These are phyloP conservation scores for Lichenothelia convexa DNA, from an alignment of 495 filamentous ascomycete genomes.

Conservation along the genomic window DNA sequence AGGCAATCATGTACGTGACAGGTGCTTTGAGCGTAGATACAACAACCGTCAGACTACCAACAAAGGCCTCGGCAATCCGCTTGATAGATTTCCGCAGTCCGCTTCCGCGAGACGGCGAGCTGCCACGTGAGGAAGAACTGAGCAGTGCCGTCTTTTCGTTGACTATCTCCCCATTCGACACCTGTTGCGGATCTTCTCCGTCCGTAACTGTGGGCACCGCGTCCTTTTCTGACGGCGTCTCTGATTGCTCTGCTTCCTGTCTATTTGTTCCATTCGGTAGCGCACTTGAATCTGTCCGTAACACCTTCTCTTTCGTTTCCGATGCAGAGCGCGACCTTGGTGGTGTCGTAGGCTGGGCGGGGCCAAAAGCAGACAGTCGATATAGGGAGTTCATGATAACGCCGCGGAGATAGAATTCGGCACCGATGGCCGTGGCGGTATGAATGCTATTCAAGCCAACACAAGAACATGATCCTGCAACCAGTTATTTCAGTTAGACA, in stretches of 20 bases:
- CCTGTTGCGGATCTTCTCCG: background rate
- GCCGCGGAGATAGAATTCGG: conserved; percentile 29
- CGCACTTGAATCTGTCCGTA: background rate
- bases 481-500: no score
- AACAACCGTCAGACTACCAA: conserved; percentile 54
- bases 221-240: conserved; percentile 4
- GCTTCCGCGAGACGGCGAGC: background rate
- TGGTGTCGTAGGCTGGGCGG: conserved; percentile 29
- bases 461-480: no score
- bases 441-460: background rate
- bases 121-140: background rate
- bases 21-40: conserved; percentile 62
- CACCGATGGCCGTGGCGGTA: background rate
- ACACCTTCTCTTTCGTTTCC: conserved; percentile 8
- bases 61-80: conserved; percentile 39
- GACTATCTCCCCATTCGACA: conserved; percentile 1
- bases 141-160: conserved; percentile 57
- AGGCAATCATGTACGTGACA: conserved; percentile 60
- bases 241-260: conserved; percentile 1
- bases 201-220: conserved; percentile 4
- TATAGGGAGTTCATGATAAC: conserved; percentile 95
- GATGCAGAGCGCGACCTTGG: conserved; percentile 12
- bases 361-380: conserved; percentile 67
- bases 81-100: conserved; percentile 35
- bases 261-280: background rate